These are phyloP conservation scores for Musa balbisiana DNA, from an alignment of 202 grass and related monocot species.

Conservation along the genomic window DNA sequence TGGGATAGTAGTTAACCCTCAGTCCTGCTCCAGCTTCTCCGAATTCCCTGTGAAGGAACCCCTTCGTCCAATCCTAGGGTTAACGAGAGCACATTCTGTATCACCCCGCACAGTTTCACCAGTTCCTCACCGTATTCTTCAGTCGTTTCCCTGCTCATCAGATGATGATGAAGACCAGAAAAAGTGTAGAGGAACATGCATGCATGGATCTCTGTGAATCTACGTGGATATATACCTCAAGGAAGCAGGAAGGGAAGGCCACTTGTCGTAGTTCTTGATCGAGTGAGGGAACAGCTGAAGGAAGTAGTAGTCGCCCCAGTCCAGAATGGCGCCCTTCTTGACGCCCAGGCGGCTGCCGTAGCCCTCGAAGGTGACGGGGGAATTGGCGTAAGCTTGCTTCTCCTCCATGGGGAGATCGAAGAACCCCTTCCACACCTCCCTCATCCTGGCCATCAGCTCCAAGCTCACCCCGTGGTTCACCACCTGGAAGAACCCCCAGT, in stretches of 20 bases:
- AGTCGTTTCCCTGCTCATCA: not conserved
- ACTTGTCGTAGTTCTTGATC: not conserved
- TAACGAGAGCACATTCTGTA: not conserved
- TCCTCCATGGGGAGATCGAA: conserved; percentile 3
- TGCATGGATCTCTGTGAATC: not conserved
- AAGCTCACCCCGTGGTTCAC: conserved; percentile 8
- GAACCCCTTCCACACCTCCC: not conserved
- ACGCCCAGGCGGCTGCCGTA: conserved; percentile 15
- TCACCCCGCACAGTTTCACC: not conserved
- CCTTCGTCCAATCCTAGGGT: not conserved
- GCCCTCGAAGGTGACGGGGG: conserved; percentile 1
- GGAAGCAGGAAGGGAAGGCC: conserved; percentile 2
- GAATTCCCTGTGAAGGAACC: not conserved
- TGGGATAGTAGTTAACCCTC: conserved; percentile 11
- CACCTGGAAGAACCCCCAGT: conserved; percentile 14
- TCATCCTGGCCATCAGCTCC: not conserved
- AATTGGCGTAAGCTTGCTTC: conserved; percentile 13
- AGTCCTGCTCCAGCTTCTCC: not conserved
- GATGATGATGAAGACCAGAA: too few species aligned
- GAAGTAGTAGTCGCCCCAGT: conserved; percentile 96
- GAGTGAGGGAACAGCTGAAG: conserved; percentile 19
- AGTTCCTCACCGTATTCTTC: not conserved
- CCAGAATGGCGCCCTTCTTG: conserved; percentile 27
- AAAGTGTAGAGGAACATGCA: not conserved
- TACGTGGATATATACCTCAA: not conserved